phyloP scores from a whole-genome alignment of 2,329 filamentous ascomycete species.

The Fusarium secorum region DNA sequence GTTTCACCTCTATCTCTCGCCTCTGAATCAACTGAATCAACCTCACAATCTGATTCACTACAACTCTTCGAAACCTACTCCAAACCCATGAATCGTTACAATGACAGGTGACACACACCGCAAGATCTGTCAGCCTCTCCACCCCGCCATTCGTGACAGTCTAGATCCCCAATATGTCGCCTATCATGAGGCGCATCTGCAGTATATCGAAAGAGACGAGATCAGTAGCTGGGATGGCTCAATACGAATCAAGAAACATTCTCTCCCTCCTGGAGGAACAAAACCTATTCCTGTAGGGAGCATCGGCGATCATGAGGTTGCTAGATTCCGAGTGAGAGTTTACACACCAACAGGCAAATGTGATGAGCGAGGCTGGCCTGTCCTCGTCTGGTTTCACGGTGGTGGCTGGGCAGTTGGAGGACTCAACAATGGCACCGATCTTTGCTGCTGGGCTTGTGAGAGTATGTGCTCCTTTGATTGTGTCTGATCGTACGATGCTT shows the following conservation, averaged over 20 bases:
- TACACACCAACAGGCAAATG: conserved; percentile 42
- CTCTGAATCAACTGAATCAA: not conserved
- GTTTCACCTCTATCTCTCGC: conserved; percentile 1
- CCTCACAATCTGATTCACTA: not conserved
- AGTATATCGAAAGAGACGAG: conserved; percentile 48
- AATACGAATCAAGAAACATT: conserved; percentile 37
- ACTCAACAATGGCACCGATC: conserved; percentile 46
- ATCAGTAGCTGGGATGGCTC: conserved; percentile 45
- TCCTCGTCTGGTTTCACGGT: conserved; percentile 52
- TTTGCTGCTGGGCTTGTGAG: conserved; percentile 46
- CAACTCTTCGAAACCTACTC: not conserved
- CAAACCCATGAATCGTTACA: not conserved
- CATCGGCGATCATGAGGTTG: conserved; percentile 41
- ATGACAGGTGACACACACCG: conserved; percentile 10
- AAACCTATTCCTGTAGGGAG: conserved; percentile 41
- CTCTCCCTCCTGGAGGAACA: conserved; percentile 40
- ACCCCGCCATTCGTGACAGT: conserved; percentile 42
- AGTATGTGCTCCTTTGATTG: conserved; percentile 15
- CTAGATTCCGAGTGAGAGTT: conserved; percentile 43
- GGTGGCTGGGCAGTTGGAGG: conserved; percentile 52
- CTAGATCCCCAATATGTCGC: conserved; percentile 51
- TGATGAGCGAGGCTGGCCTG: conserved; percentile 46
- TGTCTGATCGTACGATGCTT: not conserved
- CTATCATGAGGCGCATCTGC: conserved; percentile 49
- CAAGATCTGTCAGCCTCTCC: conserved; percentile 46